Evolutionary conservation across 306 rosid species (phyloP), one percentile per base, ranked within the genome.

Genomic region (Dalbergia oliveri): DNA sequence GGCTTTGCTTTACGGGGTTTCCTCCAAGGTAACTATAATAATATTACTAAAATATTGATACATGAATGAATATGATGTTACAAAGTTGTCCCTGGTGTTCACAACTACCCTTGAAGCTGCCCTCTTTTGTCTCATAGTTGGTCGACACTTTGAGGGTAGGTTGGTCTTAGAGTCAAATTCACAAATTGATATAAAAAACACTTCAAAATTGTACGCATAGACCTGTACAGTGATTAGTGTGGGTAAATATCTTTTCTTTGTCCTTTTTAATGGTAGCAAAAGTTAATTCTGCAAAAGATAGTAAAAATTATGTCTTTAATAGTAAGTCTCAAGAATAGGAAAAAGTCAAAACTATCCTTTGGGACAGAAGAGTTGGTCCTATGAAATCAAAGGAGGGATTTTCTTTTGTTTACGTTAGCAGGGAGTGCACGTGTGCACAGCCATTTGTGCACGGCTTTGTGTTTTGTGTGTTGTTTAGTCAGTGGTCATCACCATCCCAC

Each of bases 381-480:
- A 66, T 6, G 33, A 39, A 19, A 49, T 50, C 69, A 53, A 49
- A 53, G 63, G 59, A 31, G 11, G 15, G 41, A 61, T 37, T 37
- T 37, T 37, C 41, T 37, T 11, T 75, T 31, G 80, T 65, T 45
- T 66, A 67, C 73, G 80, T 59, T 57, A 59, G 85, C 71, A 16
- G 44, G 68, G 76, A 39, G 73, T 82, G 93, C 97, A 89, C 97
- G 93, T 89, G 93, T 83, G 96, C 89, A 64, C 74, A 80, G 44
- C 69, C 79, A 39, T 50, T 82, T 80, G 81, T 50, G 66, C 83
- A 84, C 47, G 89, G 83, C 62, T 83, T 87, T 79, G 84, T 88
- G 23, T n/a, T 21, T 26, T 26, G 31, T 26, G 31, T 26, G 31
- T 26, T 26, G 31, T 26, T 26, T 2, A 26, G 31, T 2, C 3